Conservation (phyloP, 306 rosid species). For the Cyamopsis tetragonoloba region DNA sequence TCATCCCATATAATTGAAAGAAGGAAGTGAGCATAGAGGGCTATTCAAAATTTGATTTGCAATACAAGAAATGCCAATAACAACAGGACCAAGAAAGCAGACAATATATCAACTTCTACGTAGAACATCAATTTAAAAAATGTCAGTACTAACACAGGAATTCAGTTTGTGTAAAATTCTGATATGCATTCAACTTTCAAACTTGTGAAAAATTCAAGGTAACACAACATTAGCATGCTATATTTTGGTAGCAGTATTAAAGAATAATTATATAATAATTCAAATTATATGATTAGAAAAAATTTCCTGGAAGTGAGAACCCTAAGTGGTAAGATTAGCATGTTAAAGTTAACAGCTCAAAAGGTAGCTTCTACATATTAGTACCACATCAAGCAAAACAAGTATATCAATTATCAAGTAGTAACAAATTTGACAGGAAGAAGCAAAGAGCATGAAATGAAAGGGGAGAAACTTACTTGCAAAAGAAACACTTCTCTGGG, state of each 20-base stretch:
- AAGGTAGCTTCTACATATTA: not conserved
- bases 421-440: not conserved
- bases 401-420: not conserved
- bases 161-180: too few relatives aligned
- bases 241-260: not conserved
- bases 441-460: slow-evolving; percentile 2
- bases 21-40: not conserved
- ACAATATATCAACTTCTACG: not conserved
- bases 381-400: not conserved
- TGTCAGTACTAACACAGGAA: not conserved
- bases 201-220: not conserved
- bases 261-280: not conserved
- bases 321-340: not conserved
- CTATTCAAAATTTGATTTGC: not conserved
- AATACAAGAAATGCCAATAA: not conserved
- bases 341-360: not conserved
- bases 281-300: not conserved
- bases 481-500: slow-evolving; percentile 89
- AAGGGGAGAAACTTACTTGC: slow-evolving; percentile 56
- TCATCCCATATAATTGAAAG: not conserved
- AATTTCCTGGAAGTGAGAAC: not conserved
- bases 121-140: not conserved
- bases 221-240: not conserved
- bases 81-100: not conserved
- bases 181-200: too few relatives aligned